Conservation (phyloP, 1,284 basidiomycete species). For the Naganishia albida region DNA sequence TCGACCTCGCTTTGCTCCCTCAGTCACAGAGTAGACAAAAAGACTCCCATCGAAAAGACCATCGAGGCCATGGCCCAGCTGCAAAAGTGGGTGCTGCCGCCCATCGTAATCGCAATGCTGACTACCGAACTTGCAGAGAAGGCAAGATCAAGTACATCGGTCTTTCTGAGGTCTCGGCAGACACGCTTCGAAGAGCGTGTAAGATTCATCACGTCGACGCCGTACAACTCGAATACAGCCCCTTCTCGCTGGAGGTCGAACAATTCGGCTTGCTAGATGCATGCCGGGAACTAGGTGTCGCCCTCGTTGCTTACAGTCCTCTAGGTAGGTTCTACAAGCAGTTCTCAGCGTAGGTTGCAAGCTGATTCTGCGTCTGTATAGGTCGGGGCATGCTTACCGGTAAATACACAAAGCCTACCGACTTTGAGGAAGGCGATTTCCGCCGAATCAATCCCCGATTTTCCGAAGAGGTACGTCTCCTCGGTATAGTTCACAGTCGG, state of each 20-base stretch:
- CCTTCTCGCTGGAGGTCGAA: constrained; percentile 58
- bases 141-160: constrained; percentile 67
- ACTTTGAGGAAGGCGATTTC: constrained; percentile 61
- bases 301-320: constrained; percentile 64
- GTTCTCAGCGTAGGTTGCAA: background rate
- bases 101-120: background rate
- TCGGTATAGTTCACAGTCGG: background rate
- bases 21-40: constrained; percentile 47
- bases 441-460: constrained; percentile 50
- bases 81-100: constrained; percentile 39
- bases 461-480: constrained; percentile 42
- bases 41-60: constrained; percentile 56
- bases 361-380: background rate
- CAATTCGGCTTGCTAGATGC: constrained; percentile 46
- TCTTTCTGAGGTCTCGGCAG: constrained; percentile 62
- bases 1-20: too few species aligned
- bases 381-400: constrained; percentile 67
- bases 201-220: constrained; percentile 64
- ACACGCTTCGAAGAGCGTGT: constrained; percentile 61
- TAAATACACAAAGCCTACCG: constrained; percentile 57
- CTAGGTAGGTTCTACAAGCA: constrained; percentile 43
- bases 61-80: constrained; percentile 54
- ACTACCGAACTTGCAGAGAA: constrained; percentile 26
- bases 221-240: constrained; percentile 64
- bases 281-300: constrained; percentile 50